Percentiles rank a stretch among this genome's conserved stretches.
Evolutionary conservation across 441 rosid genomes (phyloP).

Genomic region (Hura crepitans): DNA sequence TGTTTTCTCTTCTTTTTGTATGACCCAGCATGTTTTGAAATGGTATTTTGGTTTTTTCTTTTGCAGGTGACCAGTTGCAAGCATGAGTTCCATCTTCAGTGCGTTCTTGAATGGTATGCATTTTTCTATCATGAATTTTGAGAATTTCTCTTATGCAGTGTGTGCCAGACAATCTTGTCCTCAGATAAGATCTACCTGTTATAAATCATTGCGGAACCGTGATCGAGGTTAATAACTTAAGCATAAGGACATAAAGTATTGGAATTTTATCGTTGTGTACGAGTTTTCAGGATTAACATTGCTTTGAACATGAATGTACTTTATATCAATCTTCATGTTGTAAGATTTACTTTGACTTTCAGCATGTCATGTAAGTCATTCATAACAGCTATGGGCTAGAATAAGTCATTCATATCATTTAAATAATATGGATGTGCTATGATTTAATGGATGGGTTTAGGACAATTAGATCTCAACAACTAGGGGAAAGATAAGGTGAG

Average conservation of each 20-base stretch:
- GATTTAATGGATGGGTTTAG: not conserved
- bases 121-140: not conserved
- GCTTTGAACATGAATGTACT: not conserved
- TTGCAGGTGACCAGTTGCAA: conserved; percentile 82
- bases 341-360: not conserved
- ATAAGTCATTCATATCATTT: too few species aligned
- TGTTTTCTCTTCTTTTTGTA: not conserved
- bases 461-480: not conserved
- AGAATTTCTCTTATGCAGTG: not conserved
- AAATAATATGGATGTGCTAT: not conserved
- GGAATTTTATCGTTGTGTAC: not conserved
- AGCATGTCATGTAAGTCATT: not conserved
- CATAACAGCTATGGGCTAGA: too few species aligned
- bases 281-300: not conserved
- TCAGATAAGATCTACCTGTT: not conserved
- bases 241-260: not conserved
- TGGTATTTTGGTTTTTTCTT: not conserved
- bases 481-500: not conserved
- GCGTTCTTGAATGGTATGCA: conserved; percentile 81
- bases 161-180: not conserved
- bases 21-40: not conserved
- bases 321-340: not conserved
- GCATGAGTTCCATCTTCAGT: conserved; percentile 95
- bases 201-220: not conserved
- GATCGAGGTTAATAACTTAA: not conserved